Evolutionary conservation across 345 rosid genomes (phyloP).

Genomic region (Eucalyptus lansdowneana): DNA sequence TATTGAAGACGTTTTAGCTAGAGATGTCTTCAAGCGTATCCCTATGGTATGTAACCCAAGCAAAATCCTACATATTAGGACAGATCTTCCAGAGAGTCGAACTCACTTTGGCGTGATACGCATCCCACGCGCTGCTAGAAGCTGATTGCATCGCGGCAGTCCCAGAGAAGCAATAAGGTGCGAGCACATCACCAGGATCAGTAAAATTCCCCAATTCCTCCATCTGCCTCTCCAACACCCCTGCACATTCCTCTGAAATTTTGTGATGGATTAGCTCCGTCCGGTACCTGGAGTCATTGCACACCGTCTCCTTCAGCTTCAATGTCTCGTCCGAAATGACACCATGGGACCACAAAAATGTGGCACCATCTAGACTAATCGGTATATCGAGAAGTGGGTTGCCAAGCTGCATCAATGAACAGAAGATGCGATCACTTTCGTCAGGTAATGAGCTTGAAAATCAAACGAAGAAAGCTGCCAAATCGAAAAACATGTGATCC

Average conservation of each 20-base stretch:
- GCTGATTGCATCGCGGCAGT: not conserved
- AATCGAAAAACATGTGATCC: not conserved
- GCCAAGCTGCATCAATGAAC: slow-evolving; percentile 10
- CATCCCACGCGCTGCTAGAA: not conserved
- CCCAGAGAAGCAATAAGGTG: not conserved
- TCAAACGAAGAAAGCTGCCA: not conserved
- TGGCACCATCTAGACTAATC: slow-evolving; percentile 3
- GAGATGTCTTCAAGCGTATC: not conserved
- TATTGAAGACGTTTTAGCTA: not conserved
- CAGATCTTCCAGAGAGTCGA: not conserved
- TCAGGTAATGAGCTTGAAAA: not conserved
- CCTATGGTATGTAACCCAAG: not conserved
- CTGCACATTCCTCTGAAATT: not conserved
- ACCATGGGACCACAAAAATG: slow-evolving; percentile 25
- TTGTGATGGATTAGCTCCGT: not conserved
- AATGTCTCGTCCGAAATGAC: slow-evolving; percentile 21
- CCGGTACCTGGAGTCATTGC: slow-evolving; percentile 10
- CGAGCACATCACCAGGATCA: not conserved
- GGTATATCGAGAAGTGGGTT: slow-evolving; percentile 23
- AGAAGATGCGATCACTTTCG: not conserved
- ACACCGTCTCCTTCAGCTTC: slow-evolving; percentile 5
- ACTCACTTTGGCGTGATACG: not conserved
- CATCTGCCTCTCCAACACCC: not conserved
- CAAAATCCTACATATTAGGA: not conserved
- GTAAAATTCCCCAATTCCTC: not conserved